Base-by-base conservation (phyloP, 306 rosid species). In the Hippophae tibetana region DNA sequence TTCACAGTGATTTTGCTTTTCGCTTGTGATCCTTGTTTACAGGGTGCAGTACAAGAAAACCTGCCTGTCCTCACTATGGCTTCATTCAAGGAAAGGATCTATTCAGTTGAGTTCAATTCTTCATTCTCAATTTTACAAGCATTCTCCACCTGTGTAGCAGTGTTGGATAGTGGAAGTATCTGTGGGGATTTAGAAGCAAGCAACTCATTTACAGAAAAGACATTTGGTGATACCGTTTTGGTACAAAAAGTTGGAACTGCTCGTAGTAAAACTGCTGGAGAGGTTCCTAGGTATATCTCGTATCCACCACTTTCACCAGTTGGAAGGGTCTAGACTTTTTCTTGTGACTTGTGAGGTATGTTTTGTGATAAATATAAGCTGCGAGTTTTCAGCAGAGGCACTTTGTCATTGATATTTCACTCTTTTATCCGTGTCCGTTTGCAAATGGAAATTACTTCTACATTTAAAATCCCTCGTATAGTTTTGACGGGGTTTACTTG, bases 61-160 rank as follows among this genome's bases (percentile, higher is more conserved):
- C 77, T 45, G 51, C 76, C 81, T 47, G 64, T 79, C 56, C 70
- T 88, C 57, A 78, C 78, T 49, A 63, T 93, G 69, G 58, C 82
- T 43, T 77, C 74, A 54, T 86, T 75, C 63, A 84, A 82, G 77
- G 84, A 81, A 47, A 89, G 85, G 58, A 71, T 78, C 74, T 93
- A 82, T 53, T 88, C 99, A 42, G 84, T 88, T 59, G 84, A 74
- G 75, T 93, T 85, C 69, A 84, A 66, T 58, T 77, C 94, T 45
- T 78, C 89, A 52, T 64, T 93, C 57, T 71, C 97, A 51, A 75
- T 69, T 65, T 65, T 93, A 78, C 99, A 82, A 82, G 99, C 97
- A 46, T 88, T 93, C 79, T 88, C 96, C 67, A 79, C 84, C 44
- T 80, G 95, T 87, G 71, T 84, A 78, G 88, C 97, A 8, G 76